Evolutionary conservation across 257 asterid species (phyloP).

Genomic region (Nicotiana obtusifolia): DNA sequence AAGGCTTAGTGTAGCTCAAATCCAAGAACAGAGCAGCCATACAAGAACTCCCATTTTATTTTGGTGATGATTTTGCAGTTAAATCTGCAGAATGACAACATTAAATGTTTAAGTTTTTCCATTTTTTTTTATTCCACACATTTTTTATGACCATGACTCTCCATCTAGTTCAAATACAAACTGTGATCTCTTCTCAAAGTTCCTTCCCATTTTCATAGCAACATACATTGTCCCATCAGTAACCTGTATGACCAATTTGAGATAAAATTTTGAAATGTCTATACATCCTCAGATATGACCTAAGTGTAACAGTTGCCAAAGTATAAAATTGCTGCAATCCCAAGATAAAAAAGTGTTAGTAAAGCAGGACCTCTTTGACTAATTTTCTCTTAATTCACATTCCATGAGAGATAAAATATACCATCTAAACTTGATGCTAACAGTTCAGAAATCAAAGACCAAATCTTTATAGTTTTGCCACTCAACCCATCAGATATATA

Average conservation of each 20-base stretch:
- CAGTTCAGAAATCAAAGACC: no score
- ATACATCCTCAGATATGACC: not conserved
- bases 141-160: no score
- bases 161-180: not conserved
- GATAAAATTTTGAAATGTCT: not conserved
- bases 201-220: not conserved
- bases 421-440: not conserved
- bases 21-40: not conserved
- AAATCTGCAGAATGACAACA: not conserved
- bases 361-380: not conserved
- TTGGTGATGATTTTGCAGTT: not conserved
- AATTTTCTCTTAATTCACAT: not conserved
- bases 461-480: not conserved
- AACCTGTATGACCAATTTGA: not conserved
- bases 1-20: not conserved
- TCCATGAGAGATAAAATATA: not conserved
- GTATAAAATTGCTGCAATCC: not conserved
- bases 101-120: not conserved
- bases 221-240: not conserved
- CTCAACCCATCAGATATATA: not conserved
- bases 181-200: not conserved
- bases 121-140: no score
- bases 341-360: not conserved
- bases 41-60: not conserved
- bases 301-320: not conserved